Percentiles rank a stretch among this genome's conserved stretches.
phyloP scores from a whole-genome alignment of 2,329 filamentous ascomycete species.

The Bimuria novae-zelandiae region DNA sequence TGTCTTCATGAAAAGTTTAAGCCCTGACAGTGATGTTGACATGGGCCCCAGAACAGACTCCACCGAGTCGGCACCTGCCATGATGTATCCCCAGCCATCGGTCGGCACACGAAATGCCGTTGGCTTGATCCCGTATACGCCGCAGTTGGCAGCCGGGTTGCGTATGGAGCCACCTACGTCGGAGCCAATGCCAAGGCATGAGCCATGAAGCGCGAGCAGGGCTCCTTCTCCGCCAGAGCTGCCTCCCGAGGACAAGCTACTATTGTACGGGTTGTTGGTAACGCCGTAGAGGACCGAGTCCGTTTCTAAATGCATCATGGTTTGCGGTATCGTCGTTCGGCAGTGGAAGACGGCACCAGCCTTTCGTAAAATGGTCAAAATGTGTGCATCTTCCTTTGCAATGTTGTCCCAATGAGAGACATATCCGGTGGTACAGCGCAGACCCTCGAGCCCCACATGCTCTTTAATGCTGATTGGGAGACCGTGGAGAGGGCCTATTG shows the following conservation, averaged over 20 bases:
- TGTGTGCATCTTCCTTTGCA: slow-evolving; percentile 52
- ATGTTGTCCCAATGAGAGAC: slow-evolving; percentile 55
- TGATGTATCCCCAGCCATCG: slow-evolving; percentile 49
- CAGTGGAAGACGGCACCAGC: slow-evolving; percentile 59
- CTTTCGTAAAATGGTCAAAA: slow-evolving; percentile 54
- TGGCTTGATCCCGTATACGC: slow-evolving; percentile 47
- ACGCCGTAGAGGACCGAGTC: slow-evolving; percentile 56
- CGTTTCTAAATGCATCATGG: slow-evolving; percentile 59
- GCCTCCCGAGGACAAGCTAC: slow-evolving; percentile 56
- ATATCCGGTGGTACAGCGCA: slow-evolving; percentile 57
- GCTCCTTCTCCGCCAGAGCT: slow-evolving; percentile 63
- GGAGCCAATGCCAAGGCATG: slow-evolving; percentile 56
- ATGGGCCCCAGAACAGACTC: slow-evolving; percentile 59
- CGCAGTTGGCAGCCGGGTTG: slow-evolving; percentile 37
- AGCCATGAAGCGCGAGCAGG: slow-evolving; percentile 57
- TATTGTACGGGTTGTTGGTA: slow-evolving; percentile 61
- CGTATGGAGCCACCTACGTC: slow-evolving; percentile 26
- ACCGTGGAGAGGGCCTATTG: slow-evolving; percentile 54
- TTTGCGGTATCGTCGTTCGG: slow-evolving; percentile 60
- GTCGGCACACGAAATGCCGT: slow-evolving; percentile 52
- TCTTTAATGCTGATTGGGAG: slow-evolving; percentile 60
- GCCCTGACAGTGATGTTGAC: slow-evolving; percentile 56
- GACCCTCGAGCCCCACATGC: slow-evolving; percentile 55
- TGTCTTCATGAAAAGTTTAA: slow-evolving; percentile 59
- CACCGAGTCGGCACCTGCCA: slow-evolving; percentile 53